A percentile compares a stretch with the other conserved stretches of the same genome.
These are phyloP conservation scores for Plasmodium fragile DNA, from an alignment of 169 alveolate genomes.

Conservation along the genomic window DNA sequence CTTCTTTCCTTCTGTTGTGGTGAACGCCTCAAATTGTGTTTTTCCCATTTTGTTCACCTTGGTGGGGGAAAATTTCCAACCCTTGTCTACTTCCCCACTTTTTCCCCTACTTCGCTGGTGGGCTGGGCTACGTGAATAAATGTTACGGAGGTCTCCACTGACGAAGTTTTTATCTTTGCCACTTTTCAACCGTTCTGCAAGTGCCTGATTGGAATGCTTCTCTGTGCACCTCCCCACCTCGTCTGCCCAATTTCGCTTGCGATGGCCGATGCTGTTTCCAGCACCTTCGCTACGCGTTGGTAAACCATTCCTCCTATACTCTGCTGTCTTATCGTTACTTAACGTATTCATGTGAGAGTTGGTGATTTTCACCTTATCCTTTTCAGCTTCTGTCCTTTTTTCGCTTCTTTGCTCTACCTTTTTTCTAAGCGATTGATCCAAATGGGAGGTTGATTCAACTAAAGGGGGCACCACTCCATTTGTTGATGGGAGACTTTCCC, in stretches of 20 bases:
- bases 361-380: not conserved
- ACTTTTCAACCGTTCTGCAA: not conserved
- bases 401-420: not conserved
- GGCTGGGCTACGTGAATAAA: not conserved
- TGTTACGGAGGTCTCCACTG: not conserved
- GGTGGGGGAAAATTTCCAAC: not conserved
- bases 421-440: not conserved
- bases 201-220: not conserved
- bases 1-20: not conserved
- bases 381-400: not conserved
- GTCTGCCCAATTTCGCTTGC: not conserved
- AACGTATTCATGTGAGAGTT: not conserved
- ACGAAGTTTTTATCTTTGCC: not conserved
- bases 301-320: not conserved
- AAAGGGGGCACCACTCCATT: not conserved
- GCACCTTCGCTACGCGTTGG: not conserved
- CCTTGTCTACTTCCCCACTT: not conserved
- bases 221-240: not conserved
- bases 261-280: not conserved
- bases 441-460: not conserved
- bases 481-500: not conserved
- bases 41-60: not conserved
- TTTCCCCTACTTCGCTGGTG: not conserved
- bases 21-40: not conserved
- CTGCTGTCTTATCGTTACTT: not conserved